Evolutionary conservation across 352 stramenopile genomes (phyloP), one percentile per base, ranked within the genome.

Genomic region (Halophytophthora polymorphica): DNA sequence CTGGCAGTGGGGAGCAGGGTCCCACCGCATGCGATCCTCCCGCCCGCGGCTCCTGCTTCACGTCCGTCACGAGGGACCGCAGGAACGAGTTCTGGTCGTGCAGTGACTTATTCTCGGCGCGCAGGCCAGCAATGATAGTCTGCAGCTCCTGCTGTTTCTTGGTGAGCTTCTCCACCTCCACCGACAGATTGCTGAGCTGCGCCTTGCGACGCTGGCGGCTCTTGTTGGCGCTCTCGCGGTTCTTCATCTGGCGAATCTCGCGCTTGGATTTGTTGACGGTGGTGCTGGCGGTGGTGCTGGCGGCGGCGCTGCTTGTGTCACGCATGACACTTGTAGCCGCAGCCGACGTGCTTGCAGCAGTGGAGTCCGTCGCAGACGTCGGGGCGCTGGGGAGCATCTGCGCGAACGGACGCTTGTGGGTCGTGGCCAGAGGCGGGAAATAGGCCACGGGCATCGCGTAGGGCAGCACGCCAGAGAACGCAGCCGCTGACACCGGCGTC

Each of bases 181-280:
- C 64, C 21, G 69, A 66, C 7, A 93, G 50, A 14, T 83, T 80
- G 14, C 60, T 61, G 31, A 93, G 65, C 61, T 88, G 77, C 4
- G 76, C 75, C 65, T 90, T 93, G 40, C 79, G 73, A 5, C 77
- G 76, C 41, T 88, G 41, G 19, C 82, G 79, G 36, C 77, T 90
- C 56, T 84, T 85, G 72, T 93, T 93, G 50, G 82, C 82, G 48
- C 82, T 93, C 50, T 93, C 82, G 35, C 82, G 72, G 69, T 93
- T 93, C 56, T 93, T 93, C 82, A 93, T 93, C 58, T 90, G 73
- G 2, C 82, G 79, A 42, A 90, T 89, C 56, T 89, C 82, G 17
- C 79, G 73, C 70, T 90, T 93, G 5, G 80, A 86, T 21, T 87
- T 86, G 51, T 88, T 89, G 21, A 60, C 38, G 29, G 65, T 60